These are phyloP conservation scores for Podospora pseudoanserina DNA, from an alignment of 495 filamentous ascomycete genomes.

Conservation along the genomic window DNA sequence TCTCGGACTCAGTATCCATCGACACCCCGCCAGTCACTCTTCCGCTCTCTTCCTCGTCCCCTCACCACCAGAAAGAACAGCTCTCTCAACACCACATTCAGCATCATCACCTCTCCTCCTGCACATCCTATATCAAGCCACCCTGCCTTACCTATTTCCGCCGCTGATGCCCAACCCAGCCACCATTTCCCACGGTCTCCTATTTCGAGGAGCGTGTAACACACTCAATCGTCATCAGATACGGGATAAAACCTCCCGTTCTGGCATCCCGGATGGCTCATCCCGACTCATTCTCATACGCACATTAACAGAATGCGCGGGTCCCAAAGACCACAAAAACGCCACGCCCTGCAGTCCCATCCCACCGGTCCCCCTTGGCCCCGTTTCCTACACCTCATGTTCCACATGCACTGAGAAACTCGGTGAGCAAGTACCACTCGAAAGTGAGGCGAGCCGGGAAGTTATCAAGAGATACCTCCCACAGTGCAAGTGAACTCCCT, in stretches of 20 bases:
- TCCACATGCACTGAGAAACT: background rate
- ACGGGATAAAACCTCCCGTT: background rate
- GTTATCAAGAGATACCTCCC: background rate
- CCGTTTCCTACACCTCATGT: background rate
- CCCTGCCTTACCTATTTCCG: background rate
- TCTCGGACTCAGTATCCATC: background rate
- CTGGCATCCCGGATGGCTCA: background rate
- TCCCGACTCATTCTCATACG: background rate
- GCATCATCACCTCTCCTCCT: background rate
- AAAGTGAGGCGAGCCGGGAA: background rate
- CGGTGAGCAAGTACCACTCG: background rate
- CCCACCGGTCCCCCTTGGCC: constrained; percentile 2
- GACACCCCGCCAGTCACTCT: background rate
- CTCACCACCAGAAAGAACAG: background rate
- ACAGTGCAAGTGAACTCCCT: background rate
- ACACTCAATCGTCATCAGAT: background rate
- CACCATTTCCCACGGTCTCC: background rate
- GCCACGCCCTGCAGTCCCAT: constrained; percentile 2
- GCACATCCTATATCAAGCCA: background rate
- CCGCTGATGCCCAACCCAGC: background rate
- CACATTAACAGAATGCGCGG: background rate
- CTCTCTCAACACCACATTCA: background rate
- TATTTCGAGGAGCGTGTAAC: background rate
- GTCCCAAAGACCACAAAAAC: background rate
- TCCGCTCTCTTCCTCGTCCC: background rate